Base-by-base conservation (phyloP, 495 filamentous ascomycete genomes). In the Barbatosphaeria neglecta region DNA sequence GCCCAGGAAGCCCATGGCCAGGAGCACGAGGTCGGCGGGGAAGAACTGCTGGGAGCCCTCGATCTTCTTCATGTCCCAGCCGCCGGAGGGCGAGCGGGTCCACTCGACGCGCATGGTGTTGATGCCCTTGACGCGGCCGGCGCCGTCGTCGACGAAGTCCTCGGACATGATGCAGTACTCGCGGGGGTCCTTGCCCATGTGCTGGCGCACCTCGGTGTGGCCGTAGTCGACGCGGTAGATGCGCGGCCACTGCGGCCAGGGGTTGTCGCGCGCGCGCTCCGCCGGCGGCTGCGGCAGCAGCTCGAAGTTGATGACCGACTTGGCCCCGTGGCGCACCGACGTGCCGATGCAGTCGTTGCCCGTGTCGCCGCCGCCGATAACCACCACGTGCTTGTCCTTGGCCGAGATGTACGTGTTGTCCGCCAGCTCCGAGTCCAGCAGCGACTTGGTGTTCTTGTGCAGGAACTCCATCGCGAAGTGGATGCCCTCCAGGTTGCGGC, bases 331-430 rank as follows among this genome's bases (percentile, higher is more conserved):
- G 43, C 92, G 93, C 52, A 99, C 87, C 5, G 93, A 93, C 37
- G 92, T 99, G 64, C 93, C 92, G 62, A 99, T 96, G 68, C 92
- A 99, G 67, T 99, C 92, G 62, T 99, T 99, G 57, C 92, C 92
- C 38, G 92, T 99, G 63, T 99, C 92, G 75, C 92, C 92, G 67
- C 92, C 92, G 55, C 92, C 92, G 62, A 99, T 97, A 56, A 99
- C 92, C 40, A 99, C 77, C 45, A 99, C 93, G 58, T 99, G 66
- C 75, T 97, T 97, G 67, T 81, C 89, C 69, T 95, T 95, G 53
- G 92, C 92, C 10, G 87, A 95, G 61, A 99, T 93, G 67, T 97
- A 99, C 51, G 83, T 67, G 18, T 83, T 84, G 58, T 99, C 90
- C 16, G 79, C 68, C 15, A 96, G 80, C 51, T 83, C 80, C 35